Evolutionary conservation across 129 eudicot genomes (phyloP), one percentile per base, ranked within the genome.

Genomic region (Tanacetum coccineum): DNA sequence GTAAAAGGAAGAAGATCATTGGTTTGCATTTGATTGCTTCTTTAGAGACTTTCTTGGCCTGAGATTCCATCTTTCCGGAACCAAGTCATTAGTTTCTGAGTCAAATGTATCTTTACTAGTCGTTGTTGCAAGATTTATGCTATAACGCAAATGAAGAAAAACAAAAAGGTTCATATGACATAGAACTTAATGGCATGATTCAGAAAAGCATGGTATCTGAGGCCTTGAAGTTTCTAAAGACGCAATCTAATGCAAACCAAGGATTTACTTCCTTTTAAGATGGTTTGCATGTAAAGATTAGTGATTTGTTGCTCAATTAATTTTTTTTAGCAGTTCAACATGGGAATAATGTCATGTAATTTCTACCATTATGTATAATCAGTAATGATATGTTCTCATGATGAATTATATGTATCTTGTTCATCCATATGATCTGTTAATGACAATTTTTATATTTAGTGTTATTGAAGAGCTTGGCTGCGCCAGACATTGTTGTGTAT

Each of bases 141-240:
- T 30, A 30, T 32, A 32, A 32, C 51, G 19, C 18, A 6, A 39
- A 42, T 3, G 22, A 55, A 25, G 58, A 28, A 59, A 28, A 4
- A 64, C 0, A 32, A 17, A 59, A 70, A 15, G 59, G 50, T 70
- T 22, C 10, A 30, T 70, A 47, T 59, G 60, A 59, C 74, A 58
- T 17, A 59, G 75, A 59, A 70, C 17, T 59, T 47, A 67, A 50
- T 46, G 60, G 50, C 75, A 59, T 70, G 75, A 46, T 70, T 70
- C 58, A 5, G 59, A 59, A 70, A 47, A 70, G 67, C 8, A 28
- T 59, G 75, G 39, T 28, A 7, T 28, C 9, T 70, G 67, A 70
- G 75, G 67, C 67, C 36, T 26, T 45, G 25, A 59, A 70, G 67
- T 70, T 48, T 59, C 55, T 59, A 70, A 46, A 47, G 75, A 56